Percentiles rank a stretch among this genome's conserved stretches.
These are phyloP conservation scores for Thelonectria blattea DNA, from an alignment of 2,329 filamentous ascomycete species.

Conservation along the genomic window DNA sequence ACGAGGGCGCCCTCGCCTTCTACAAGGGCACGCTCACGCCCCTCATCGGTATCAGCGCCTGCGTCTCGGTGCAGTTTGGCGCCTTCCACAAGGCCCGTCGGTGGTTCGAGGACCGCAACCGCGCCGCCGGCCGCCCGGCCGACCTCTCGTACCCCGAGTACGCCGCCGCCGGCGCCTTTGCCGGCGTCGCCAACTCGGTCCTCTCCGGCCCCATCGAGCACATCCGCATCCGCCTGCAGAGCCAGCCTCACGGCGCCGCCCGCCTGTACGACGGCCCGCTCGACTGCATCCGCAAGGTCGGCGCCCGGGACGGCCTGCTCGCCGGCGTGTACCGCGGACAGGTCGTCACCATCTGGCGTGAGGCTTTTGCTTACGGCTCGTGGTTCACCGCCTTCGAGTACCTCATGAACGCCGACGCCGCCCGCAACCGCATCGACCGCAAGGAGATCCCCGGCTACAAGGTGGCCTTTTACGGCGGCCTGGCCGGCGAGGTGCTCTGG, in stretches of 20 bases:
- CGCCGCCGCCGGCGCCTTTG: slow-evolving; percentile 89
- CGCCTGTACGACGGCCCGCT: slow-evolving; percentile 83
- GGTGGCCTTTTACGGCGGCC: slow-evolving; percentile 87
- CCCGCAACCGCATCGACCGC: slow-evolving; percentile 75
- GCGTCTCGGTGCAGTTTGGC: slow-evolving; percentile 97
- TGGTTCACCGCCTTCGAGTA: slow-evolving; percentile 98
- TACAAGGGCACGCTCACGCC: slow-evolving; percentile 98
- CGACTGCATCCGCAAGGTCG: slow-evolving; percentile 89
- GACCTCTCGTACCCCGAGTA: slow-evolving; percentile 83
- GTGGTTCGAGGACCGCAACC: slow-evolving; percentile 79
- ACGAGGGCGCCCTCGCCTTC: slow-evolving; percentile 89
- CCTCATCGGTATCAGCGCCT: slow-evolving; percentile 93
- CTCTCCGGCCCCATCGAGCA: slow-evolving; percentile 95
- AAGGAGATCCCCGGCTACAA: slow-evolving; percentile 83
- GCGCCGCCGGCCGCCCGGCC: slow-evolving; percentile 58
- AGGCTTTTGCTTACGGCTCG: slow-evolving; percentile 92
- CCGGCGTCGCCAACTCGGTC: slow-evolving; percentile 86
- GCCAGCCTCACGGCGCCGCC: slow-evolving; percentile 85
- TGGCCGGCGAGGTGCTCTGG: slow-evolving; percentile 95
- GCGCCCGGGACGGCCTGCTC: slow-evolving; percentile 66
- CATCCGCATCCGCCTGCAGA: slow-evolving; percentile 93
- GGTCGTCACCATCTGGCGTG: slow-evolving; percentile 82
- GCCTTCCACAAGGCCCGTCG: slow-evolving; percentile 93
- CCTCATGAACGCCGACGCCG: slow-evolving; percentile 89
- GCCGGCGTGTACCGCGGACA: slow-evolving; percentile 85